These are phyloP conservation scores for Ustilago nuda DNA, from an alignment of 1,284 basidiomycete species.

Conservation along the genomic window DNA sequence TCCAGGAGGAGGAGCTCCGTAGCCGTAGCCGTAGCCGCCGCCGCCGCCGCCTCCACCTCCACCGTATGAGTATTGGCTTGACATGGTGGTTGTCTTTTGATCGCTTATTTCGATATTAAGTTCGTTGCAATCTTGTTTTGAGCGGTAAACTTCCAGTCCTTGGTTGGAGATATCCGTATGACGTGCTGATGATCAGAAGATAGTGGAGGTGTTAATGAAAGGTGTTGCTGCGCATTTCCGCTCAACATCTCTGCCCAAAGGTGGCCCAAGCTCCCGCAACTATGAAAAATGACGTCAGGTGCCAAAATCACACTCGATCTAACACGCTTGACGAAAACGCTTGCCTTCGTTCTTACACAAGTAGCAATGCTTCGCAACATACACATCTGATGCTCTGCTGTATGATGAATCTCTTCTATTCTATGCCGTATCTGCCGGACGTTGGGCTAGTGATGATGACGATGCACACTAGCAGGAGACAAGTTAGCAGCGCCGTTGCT, in stretches of 20 bases:
- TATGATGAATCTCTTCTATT: neutral
- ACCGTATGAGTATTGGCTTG: slow-evolving; percentile 54
- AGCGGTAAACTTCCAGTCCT: neutral
- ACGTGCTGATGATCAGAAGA: neutral
- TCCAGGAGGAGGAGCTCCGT: slow-evolving; percentile 44
- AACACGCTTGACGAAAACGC: neutral
- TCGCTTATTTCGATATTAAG: neutral
- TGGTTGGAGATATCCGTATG: neutral
- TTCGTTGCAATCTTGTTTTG: neutral
- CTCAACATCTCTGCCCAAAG: slow-evolving; percentile 1
- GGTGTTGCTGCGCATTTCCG: neutral
- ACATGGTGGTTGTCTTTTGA: slow-evolving; percentile 20
- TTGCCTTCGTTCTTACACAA: no score
- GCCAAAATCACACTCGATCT: neutral
- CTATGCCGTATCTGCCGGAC: neutral
- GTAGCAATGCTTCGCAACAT: neutral
- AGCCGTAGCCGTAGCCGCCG: slow-evolving; percentile 27
- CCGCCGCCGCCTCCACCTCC: slow-evolving; percentile 23
- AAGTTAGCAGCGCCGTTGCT: slow-evolving; percentile 9
- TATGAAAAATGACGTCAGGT: slow-evolving; percentile 2
- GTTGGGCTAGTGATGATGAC: slow-evolving; percentile 15
- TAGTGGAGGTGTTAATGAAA: neutral
- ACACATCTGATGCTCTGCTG: neutral
- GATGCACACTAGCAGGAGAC: slow-evolving; percentile 23
- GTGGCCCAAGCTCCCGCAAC: slow-evolving; percentile 3